Evolutionary conservation across 495 filamentous ascomycete genomes (phyloP), one percentile per base, ranked within the genome.

Genomic region (Podospora pseudoanserina): DNA sequence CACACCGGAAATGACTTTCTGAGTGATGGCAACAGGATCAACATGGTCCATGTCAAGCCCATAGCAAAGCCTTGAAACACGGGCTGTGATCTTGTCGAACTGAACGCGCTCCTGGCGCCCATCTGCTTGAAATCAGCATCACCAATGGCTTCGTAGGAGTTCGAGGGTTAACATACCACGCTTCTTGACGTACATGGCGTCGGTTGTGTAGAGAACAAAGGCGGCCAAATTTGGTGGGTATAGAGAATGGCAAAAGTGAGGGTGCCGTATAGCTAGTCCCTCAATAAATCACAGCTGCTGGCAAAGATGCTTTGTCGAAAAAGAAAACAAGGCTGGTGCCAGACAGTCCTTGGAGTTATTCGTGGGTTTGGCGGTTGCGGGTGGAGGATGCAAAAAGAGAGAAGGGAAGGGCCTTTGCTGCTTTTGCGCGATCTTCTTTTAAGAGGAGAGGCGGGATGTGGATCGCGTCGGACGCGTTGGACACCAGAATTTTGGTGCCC

Each of bases 41-140:
- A 99, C 92, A 84, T 99, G 95, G 67, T 97, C 95, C 57, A 89
- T 85, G 78, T 99, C 96, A 66, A 99, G 88, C 67, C 95, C 94
- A 79, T 99, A 99, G 85, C 95, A 99, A 64, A 99, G 87, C 64
- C 95, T 86, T 30, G 95, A 99, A 57, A 99, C 95, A 80, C 95
- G 93, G 70, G 95, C 95, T 68, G 95, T 98, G 86, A 99, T 99
- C 83, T 99, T 99, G 84, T 99, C 95, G 85, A 99, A 99, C 79
- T 99, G 95, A 66, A 99, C 95, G 79, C 95, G 95, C 87, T 99
- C 95, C 85, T 98, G 97, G 85, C 95, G 94, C 81, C 95, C 95
- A 86, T 99, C 94, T 98, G 63, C 5, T 32, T 2, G 56, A 16
- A 28, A 27, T 67, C 61, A 75, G 83, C 54, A 81, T 72, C 34